phyloP scores from a whole-genome alignment of 129 eudicot species.

The Flaveria sonorensis region DNA sequence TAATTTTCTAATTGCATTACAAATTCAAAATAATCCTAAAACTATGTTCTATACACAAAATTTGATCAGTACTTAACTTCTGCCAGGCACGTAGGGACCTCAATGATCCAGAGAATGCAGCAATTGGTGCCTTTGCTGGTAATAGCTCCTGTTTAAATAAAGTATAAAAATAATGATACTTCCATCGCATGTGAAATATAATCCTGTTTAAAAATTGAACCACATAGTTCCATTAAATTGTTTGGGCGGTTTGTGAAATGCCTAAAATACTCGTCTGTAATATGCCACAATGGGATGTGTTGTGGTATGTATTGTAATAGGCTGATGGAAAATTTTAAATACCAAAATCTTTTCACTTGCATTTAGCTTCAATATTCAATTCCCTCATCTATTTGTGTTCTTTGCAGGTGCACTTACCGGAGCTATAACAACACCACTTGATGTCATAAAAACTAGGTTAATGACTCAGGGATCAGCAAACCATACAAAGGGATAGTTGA shows the following conservation, averaged over 20 bases:
- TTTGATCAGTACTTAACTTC: slow-evolving; percentile 25
- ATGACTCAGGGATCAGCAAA: slow-evolving; percentile 91
- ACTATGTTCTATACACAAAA: neutral
- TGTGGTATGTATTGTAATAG: neutral
- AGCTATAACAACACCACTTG: slow-evolving; percentile 95
- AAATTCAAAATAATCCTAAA: slow-evolving; percentile 4
- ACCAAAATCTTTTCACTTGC: neutral
- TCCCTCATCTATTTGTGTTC: neutral
- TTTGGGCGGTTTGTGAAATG: neutral
- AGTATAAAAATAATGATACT: neutral
- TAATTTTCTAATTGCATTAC: slow-evolving; percentile 13
- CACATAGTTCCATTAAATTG: neutral
- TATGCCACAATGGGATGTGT: neutral
- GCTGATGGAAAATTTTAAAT: neutral
- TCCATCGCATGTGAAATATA: neutral
- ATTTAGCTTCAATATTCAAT: neutral
- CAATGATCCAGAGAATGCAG: slow-evolving; percentile 90
- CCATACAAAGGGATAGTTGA: slow-evolving; percentile 86
- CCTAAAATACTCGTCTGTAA: slow-evolving; percentile 8
- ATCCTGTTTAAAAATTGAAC: neutral
- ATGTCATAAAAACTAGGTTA: slow-evolving; percentile 94
- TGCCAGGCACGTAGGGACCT: slow-evolving; percentile 88
- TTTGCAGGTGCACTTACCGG: slow-evolving; percentile 86
- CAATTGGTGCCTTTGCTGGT: slow-evolving; percentile 99
- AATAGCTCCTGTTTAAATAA: slow-evolving; percentile 11